Percentiles rank a stretch among this genome's conserved stretches.
Conservation (phyloP, 2,329 filamentous ascomycete species). For the Rutstroemia sp. region DNA sequence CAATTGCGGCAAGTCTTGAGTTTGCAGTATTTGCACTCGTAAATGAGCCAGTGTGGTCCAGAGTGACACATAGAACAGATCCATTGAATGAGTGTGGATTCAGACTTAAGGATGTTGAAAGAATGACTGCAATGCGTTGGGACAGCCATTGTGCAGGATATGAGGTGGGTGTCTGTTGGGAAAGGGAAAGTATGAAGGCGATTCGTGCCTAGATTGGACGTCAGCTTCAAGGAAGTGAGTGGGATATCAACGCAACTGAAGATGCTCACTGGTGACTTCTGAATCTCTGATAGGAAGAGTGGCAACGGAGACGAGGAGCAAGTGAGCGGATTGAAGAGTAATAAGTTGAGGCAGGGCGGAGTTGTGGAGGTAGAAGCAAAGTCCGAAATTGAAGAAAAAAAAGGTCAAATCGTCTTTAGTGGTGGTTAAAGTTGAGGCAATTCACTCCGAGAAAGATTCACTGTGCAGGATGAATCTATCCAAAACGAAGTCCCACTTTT, state of each 20-base stretch:
- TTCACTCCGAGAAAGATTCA: not conserved
- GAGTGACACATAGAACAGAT: slow-evolving; percentile 56
- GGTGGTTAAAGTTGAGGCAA: too few relatives aligned
- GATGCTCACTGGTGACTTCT: not conserved
- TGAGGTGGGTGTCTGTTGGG: not conserved
- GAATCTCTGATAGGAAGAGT: too few relatives aligned
- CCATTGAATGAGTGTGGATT: slow-evolving; percentile 59
- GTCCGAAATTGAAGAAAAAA: too few relatives aligned
- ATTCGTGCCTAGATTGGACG: not conserved
- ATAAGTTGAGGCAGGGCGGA: not conserved
- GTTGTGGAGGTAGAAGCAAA: too few relatives aligned
- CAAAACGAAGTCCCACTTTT: not conserved
- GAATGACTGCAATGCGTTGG: slow-evolving; percentile 52
- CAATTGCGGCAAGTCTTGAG: slow-evolving; percentile 56
- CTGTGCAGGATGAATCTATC: not conserved
- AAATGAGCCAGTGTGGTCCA: slow-evolving; percentile 62
- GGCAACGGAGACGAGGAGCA: not conserved
- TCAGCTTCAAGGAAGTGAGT: not conserved
- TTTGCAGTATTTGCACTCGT: slow-evolving; percentile 62
- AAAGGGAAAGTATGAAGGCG: not conserved
- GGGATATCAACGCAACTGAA: not conserved
- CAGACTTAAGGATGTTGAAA: slow-evolving; percentile 60
- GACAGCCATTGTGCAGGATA: slow-evolving; percentile 39
- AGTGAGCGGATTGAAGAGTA: not conserved
- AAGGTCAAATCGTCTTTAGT: too few relatives aligned